Base-by-base conservation (phyloP, 2,329 filamentous ascomycete species). In the Cercospora sp. region DNA sequence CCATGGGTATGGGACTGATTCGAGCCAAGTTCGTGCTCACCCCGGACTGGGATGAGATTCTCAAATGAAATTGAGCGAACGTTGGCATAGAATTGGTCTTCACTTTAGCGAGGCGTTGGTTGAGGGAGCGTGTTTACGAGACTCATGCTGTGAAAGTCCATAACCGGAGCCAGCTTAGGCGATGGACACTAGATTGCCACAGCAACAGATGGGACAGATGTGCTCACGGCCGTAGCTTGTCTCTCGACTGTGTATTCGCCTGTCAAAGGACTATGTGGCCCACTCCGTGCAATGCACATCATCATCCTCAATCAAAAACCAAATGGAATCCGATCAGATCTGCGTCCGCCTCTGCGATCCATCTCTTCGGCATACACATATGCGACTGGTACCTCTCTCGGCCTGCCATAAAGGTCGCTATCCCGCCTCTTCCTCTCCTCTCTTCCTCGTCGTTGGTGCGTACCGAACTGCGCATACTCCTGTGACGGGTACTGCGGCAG, bases 11-110 rank as follows among this genome's bases (percentile, higher is more conserved):
- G 80, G 88, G 87, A 8, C 84, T 88, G 73, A 81, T 90, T n/a
- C 86, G 85, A 77, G 86, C 86, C 64, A 89, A 89, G 78, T 89
- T 89, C 74, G 86, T 89, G 2, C 85, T 89, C 37, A 85, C 83
- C 61, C 88, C 88, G 13, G 83, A 90, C 75, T 89, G 87, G 85
- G 81, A 82, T 58, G 81, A 84, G 73, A 83, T 89, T 69, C 77
- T 84, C 65, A 71, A 65, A 57, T 69, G 62, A 66, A 13, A 13
- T 37, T 6, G 18, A 28, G 30, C 21, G 51, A 63, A 21, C 4
- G 26, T 37, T 18, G 26, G 24, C 37, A 18, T 51, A 24, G n/a
- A 7, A 24, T 61, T 16, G 26, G 30, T 32, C 24, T 10, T 34
- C 40, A 37, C 37, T 49, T 59, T 34, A 65, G 53, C 63, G 37